Conservation (phyloP, 78 protist genomes). For the Cavenderia fasciculata region DNA sequence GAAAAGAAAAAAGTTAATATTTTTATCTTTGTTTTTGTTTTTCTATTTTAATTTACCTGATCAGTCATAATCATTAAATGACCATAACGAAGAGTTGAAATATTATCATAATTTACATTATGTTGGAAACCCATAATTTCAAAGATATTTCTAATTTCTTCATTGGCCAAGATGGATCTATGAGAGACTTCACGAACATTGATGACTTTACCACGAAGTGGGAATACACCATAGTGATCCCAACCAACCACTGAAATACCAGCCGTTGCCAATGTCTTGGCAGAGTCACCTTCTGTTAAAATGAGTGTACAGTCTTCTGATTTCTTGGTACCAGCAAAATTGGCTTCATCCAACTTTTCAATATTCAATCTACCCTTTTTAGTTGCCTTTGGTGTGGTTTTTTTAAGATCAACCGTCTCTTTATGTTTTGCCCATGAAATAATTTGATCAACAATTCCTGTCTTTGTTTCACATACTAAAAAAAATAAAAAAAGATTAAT, state of each 20-base stretch:
- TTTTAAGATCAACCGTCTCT: conserved; percentile 56
- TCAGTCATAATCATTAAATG: conserved; percentile 99
- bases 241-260: conserved; percentile 97
- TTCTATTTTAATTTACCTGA: conserved; percentile 70
- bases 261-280: conserved; percentile 79
- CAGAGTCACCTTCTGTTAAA: conserved; percentile 91
- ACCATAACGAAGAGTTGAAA: conserved; percentile 95
- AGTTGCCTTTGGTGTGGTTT: conserved; percentile 1
- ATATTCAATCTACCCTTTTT: conserved; percentile 72
- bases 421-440: conserved; percentile 84
- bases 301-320: conserved; percentile 97
- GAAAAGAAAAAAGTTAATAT: too few relatives aligned
- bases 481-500: neutral
- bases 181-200: conserved; percentile 97
- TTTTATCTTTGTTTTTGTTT: neutral
- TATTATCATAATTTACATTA: conserved; percentile 66
- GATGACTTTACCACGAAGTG: conserved; percentile 98
- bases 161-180: conserved; percentile 82
- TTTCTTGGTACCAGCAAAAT: conserved; percentile 93
- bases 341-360: conserved; percentile 99
- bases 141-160: conserved; percentile 89
- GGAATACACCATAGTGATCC: conserved; percentile 99
- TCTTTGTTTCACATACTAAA: conserved; percentile 35
- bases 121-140: conserved; percentile 95
- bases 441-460: conserved; percentile 85